Conservation (phyloP, 2,329 filamentous ascomycete species). For the Penicillium psychrosexuale region DNA sequence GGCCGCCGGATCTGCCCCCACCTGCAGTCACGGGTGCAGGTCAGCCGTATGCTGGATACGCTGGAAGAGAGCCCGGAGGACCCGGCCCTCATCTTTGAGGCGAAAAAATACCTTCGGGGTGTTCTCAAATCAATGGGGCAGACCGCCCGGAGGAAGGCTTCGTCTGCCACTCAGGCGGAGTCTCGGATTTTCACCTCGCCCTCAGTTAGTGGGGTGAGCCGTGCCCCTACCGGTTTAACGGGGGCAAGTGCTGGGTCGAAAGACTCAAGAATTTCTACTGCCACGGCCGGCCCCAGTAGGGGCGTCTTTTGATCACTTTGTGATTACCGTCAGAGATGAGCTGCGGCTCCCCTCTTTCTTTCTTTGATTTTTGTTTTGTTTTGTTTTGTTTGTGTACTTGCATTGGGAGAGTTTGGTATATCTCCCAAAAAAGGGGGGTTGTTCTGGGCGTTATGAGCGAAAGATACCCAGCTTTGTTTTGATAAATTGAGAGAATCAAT, state of each 20-base stretch:
- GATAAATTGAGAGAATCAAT: not conserved
- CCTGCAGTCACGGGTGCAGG: conserved; percentile 60
- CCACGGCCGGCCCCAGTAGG: not conserved
- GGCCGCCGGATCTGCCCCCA: conserved; percentile 58
- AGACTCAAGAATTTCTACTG: not conserved
- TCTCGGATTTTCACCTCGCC: not conserved
- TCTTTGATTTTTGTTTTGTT: too few species aligned
- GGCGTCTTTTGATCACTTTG: not conserved
- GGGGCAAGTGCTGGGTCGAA: not conserved
- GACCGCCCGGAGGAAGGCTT: conserved; percentile 37
- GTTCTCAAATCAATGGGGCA: conserved; percentile 56
- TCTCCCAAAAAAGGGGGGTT: not conserved
- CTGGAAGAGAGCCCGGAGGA: conserved; percentile 59
- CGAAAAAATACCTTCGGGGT: conserved; percentile 56
- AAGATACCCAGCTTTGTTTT: conserved; percentile 7
- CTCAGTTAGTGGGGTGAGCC: not conserved
- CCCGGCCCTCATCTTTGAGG: conserved; percentile 51
- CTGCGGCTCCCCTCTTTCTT: not conserved
- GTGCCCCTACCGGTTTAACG: not conserved
- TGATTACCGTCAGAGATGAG: not conserved
- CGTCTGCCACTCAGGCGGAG: not conserved
- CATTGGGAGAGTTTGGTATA: not conserved
- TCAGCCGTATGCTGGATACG: conserved; percentile 62
- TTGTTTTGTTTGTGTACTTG: not conserved
- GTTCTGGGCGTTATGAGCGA: conserved; percentile 1